Base-by-base conservation (phyloP, 345 rosid genomes). In the Mangifera indica region DNA sequence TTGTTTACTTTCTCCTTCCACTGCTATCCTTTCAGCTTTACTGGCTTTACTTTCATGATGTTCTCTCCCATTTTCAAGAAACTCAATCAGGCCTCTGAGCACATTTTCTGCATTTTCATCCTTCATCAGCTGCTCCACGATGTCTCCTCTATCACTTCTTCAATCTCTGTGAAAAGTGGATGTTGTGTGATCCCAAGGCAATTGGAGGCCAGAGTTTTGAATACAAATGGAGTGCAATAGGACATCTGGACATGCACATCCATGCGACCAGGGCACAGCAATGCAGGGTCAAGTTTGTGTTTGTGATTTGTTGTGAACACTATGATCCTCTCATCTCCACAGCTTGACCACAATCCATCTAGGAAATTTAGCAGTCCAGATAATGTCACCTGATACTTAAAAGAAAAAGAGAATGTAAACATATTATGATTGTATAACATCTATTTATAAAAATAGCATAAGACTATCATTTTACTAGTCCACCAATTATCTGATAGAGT, bases 261-360 rank as follows among this genome's bases (percentile, higher is more conserved):
- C 78, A 78, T 70, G 7, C 75, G 74, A 12, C 81, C 78, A 0
- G 78, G 63, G 25, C 69, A 72, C 62, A 78, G 63, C 65, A 78
- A 40, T 51, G 81, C 81, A 20, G 77, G 74, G 24, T 74, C 81
- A 21, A 74, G 81, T 48, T 15, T 45, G 3, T 77, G 79, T 66
- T 71, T 81, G 60, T 71, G 77, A 42, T 77, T 81, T 12, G 77
- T 81, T 25, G 75, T 77, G 72, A 81, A 77, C 60, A 81, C 74
- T 54, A 81, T 74, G 34, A 81, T 77, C 70, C 81, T 53, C 46
- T 69, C 84, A 52, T 81, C 81, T 40, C 77, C 81, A 25, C 81
- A 63, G 66, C 79, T 81, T 6, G 84, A 77, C 84, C 84, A 74
- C 26, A 77, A 64, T 58, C 81, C 84, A 48, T 77, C 81, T 2